Evolutionary conservation across 805 yeast species (phyloP).

Genomic region (Metschnikowia noctiluminum): DNA sequence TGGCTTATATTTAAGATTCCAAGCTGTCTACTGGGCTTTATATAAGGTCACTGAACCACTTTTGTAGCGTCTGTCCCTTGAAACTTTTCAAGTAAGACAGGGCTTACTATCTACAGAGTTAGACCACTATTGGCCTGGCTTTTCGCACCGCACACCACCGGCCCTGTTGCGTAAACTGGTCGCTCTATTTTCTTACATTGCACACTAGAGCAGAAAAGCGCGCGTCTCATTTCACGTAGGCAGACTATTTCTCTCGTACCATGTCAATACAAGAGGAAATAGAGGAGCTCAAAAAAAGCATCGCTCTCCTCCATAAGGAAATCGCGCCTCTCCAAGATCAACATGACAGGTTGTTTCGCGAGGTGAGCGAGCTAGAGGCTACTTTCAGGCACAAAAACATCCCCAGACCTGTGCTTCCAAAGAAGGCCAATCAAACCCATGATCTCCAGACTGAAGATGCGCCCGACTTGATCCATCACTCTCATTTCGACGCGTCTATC

Average conservation of each 20-base stretch:
- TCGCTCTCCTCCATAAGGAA: slow-evolving; percentile 12
- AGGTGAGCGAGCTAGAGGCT: slow-evolving; percentile 15
- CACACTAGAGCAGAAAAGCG: not conserved
- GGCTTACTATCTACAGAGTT: no score
- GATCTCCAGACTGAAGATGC: slow-evolving; percentile 13
- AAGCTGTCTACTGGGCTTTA: no score
- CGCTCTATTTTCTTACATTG: not conserved
- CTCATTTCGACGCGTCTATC: slow-evolving; percentile 18
- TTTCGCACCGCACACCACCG: no score
- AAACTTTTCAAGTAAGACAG: no score
- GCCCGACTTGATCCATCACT: slow-evolving; percentile 16
- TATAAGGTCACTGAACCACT: no score
- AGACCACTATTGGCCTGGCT: no score
- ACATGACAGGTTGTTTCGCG: slow-evolving; percentile 11
- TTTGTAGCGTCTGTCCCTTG: no score
- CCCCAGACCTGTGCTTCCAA: slow-evolving; percentile 8
- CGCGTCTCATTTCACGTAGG: not conserved
- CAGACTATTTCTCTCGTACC: not conserved
- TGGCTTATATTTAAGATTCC: no score
- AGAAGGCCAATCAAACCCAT: not conserved
- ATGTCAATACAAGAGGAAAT: slow-evolving; percentile 14
- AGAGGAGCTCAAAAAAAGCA: slow-evolving; percentile 9
- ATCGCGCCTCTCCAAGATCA: slow-evolving; percentile 11
- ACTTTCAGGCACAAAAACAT: slow-evolving; percentile 11
- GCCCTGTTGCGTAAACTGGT: no score